These are phyloP conservation scores for Aspergillus awamori DNA, from an alignment of 2,329 filamentous ascomycete species.

Conservation along the genomic window DNA sequence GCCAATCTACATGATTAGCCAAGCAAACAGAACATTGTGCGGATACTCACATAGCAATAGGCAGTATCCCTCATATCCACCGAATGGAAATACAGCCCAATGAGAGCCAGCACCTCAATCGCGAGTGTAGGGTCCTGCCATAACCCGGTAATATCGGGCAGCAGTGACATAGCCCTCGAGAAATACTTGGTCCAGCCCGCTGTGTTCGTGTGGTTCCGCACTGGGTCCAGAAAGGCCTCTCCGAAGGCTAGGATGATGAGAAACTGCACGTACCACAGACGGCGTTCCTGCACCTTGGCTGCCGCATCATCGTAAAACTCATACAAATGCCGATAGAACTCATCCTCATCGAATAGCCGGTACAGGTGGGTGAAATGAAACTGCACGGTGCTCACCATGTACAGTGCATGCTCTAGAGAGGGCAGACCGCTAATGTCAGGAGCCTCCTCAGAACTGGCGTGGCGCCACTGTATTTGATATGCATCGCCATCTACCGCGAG, in stretches of 20 bases:
- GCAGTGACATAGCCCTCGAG: slow-evolving; percentile 44
- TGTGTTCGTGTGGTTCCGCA: slow-evolving; percentile 39
- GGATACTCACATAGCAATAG: slow-evolving; percentile 50
- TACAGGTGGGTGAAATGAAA: slow-evolving; percentile 59
- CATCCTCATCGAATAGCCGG: slow-evolving; percentile 56
- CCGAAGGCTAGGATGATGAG: slow-evolving; percentile 56
- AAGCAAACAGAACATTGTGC: background rate
- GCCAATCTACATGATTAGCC: slow-evolving; percentile 48
- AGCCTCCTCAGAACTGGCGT: slow-evolving; percentile 36
- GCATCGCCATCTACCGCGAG: slow-evolving; percentile 53
- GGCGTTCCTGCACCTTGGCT: slow-evolving; percentile 28
- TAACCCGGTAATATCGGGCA: slow-evolving; percentile 45
- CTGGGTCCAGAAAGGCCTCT: slow-evolving; percentile 52
- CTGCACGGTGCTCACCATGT: slow-evolving; percentile 58
- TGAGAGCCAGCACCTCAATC: slow-evolving; percentile 54
- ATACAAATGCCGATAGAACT: slow-evolving; percentile 47
- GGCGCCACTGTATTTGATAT: slow-evolving; percentile 54
- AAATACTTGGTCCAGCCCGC: slow-evolving; percentile 50
- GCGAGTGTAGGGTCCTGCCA: slow-evolving; percentile 47
- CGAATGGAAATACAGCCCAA: slow-evolving; percentile 54
- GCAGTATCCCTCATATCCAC: slow-evolving; percentile 54
- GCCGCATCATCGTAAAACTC: slow-evolving; percentile 43
- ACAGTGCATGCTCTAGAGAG: slow-evolving; percentile 55
- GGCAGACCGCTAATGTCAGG: slow-evolving; percentile 45
- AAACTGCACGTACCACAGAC: slow-evolving; percentile 56